Evolutionary conservation across 805 yeast genomes (phyloP).

Genomic region (Yamadazyma philogaea): DNA sequence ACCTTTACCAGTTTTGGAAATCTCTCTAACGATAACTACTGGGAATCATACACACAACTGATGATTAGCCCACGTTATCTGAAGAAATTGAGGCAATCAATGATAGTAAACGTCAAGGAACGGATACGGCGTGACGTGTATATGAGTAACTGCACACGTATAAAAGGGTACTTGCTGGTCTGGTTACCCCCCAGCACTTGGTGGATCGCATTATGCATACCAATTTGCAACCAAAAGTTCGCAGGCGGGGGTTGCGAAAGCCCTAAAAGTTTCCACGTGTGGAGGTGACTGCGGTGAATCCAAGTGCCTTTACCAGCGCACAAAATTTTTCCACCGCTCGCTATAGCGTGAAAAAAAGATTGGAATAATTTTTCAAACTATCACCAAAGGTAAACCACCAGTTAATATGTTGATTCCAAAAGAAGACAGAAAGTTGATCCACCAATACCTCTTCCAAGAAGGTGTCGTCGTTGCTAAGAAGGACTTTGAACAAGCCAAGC

Average conservation of each 20-base stretch:
- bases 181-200: no score
- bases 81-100: no score
- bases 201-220: background rate
- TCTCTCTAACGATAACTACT: background rate
- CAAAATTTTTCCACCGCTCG: constrained; percentile 10
- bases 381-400: constrained; percentile 7
- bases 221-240: constrained; percentile 2
- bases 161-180: no score
- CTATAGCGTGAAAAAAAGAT: constrained; percentile 11
- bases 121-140: no score
- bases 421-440: constrained; percentile 99
- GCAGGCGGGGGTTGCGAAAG: background rate
- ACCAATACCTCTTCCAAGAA: constrained; percentile 98
- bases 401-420: constrained; percentile 93
- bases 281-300: constrained; percentile 1
- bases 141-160: background rate
- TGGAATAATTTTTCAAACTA: constrained; percentile 12
- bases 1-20: background rate
- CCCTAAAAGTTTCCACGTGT: constrained; percentile 8
- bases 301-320: constrained; percentile 6
- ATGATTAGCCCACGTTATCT: no score
- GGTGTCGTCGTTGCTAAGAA: constrained; percentile 99
- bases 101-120: no score
- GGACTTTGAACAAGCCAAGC: constrained; percentile 96
- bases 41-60: background rate